phyloP scores from a whole-genome alignment of 1,284 basidiomycete genomes.

The Naganishia albida region DNA sequence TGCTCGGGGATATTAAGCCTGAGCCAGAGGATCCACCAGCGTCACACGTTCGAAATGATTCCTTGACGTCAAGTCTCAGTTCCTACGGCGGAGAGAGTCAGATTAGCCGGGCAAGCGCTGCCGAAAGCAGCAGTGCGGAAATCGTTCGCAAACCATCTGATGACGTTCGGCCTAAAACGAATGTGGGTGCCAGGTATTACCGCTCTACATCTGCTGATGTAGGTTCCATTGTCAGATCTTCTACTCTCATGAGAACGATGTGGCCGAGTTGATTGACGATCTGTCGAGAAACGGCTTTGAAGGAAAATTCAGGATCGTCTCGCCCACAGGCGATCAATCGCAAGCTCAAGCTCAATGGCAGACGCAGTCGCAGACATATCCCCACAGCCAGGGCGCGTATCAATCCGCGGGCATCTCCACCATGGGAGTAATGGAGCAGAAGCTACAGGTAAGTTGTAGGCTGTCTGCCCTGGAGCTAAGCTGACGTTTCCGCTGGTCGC shows the following conservation, averaged over 20 bases:
- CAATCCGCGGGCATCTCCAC: not conserved
- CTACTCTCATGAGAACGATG: constrained; percentile 21
- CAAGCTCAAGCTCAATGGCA: not conserved
- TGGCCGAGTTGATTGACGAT: constrained; percentile 25
- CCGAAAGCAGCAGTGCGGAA: not conserved
- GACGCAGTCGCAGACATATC: too few species aligned
- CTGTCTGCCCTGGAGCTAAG: not conserved
- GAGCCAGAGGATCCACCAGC: not conserved
- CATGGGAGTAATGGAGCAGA: constrained; percentile 3
- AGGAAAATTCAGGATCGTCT: constrained; percentile 26
- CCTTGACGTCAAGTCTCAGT: constrained; percentile 10
- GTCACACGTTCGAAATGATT: constrained; percentile 2
- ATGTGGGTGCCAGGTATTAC: not conserved
- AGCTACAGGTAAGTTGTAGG: constrained; percentile 11
- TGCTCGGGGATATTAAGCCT: not conserved
- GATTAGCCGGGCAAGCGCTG: not conserved
- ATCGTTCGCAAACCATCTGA: not conserved
- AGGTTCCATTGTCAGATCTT: constrained; percentile 4
- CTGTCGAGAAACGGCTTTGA: constrained; percentile 25
- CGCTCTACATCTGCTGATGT: not conserved
- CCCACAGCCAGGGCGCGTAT: not conserved
- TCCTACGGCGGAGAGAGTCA: constrained; percentile 11
- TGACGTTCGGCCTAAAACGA: constrained; percentile 12
- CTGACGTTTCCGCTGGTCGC: not conserved
- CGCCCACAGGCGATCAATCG: constrained; percentile 6